Conservation (phyloP, 2,329 filamentous ascomycete species). For the Myriangium duriaei region DNA sequence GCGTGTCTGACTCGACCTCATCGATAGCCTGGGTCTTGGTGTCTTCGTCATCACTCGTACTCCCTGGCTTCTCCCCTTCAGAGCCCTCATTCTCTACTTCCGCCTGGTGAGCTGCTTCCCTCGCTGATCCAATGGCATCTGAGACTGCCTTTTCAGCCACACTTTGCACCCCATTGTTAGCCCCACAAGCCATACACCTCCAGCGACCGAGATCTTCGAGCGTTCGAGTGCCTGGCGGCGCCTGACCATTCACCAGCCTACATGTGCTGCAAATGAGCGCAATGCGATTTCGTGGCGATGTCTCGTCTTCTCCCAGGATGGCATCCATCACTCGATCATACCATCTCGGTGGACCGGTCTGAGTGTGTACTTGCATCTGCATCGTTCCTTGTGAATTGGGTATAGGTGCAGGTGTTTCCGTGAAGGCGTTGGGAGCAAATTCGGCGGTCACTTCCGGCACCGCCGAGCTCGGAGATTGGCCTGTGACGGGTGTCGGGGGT, state of each 20-base stretch:
- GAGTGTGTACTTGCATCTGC: conserved; percentile 14
- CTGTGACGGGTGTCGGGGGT: conserved; percentile 8
- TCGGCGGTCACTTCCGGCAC: conserved; percentile 49
- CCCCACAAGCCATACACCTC: conserved; percentile 77
- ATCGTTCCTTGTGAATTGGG: conserved; percentile 12
- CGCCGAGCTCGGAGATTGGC: conserved; percentile 9
- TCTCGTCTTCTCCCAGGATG: conserved; percentile 89
- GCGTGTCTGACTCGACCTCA: conserved; percentile 16
- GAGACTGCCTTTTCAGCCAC: conserved; percentile 61
- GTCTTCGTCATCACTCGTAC: conserved; percentile 12
- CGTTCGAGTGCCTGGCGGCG: conserved; percentile 69
- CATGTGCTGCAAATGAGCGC: conserved; percentile 75
- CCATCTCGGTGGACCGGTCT: conserved; percentile 47
- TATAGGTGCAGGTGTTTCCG: conserved; percentile 25
- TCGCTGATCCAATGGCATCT: conserved; percentile 35
- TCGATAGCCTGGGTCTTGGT: conserved; percentile 13
- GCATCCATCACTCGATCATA: conserved; percentile 91
- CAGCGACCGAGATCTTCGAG: conserved; percentile 73
- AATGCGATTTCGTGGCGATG: conserved; percentile 77
- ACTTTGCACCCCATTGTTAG: conserved; percentile 69
- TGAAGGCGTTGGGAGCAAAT: conserved; percentile 63
- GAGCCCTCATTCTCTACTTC: conserved; percentile 18
- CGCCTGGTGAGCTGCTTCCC: conserved; percentile 9
- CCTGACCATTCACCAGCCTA: conserved; percentile 86
- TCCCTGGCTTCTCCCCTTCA: conserved; percentile 13